A percentile compares a stretch with the other conserved stretches of the same genome.
phyloP scores from a whole-genome alignment of 2,329 filamentous ascomycete species.

The Colletotrichum eremochloae region DNA sequence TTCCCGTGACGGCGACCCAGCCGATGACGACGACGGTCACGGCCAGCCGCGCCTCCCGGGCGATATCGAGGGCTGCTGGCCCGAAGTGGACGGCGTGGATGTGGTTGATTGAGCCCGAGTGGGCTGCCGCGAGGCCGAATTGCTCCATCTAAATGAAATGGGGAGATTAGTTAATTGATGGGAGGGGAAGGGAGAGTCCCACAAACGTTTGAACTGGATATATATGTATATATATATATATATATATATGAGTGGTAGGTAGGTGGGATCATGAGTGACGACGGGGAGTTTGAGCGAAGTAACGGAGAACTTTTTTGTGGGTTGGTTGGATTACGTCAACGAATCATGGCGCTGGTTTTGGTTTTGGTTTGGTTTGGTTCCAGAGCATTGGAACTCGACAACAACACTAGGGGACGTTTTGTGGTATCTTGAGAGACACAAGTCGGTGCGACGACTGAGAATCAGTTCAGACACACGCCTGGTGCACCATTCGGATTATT shows the following conservation, averaged over 20 bases:
- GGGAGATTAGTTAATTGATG: too few relatives aligned
- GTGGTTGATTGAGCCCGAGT: conserved; percentile 40
- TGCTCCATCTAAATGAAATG: conserved; percentile 24
- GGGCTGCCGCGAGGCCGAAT: conserved; percentile 26
- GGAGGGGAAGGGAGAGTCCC: background rate
- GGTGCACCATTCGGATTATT: background rate
- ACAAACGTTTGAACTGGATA: background rate
- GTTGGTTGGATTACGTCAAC: conserved; percentile 30
- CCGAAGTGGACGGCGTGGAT: conserved; percentile 34
- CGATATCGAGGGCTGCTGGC: conserved; percentile 21
- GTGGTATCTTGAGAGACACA: too few relatives aligned
- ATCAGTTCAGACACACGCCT: background rate
- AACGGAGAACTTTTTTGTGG: conserved; percentile 25
- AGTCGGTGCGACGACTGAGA: background rate
- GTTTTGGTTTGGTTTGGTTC: background rate
- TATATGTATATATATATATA: background rate
- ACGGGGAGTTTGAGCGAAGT: background rate
- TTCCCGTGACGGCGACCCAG: conserved; percentile 36
- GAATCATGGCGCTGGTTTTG: conserved; percentile 15
- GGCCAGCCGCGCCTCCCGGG: conserved; percentile 27
- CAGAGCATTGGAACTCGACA: background rate
- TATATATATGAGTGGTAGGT: background rate
- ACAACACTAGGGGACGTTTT: too few relatives aligned
- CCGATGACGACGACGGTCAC: conserved; percentile 35
- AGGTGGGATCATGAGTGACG: background rate